phyloP scores from a whole-genome alignment of 2,329 filamentous ascomycete genomes.

The Graphilbum fragrans region DNA sequence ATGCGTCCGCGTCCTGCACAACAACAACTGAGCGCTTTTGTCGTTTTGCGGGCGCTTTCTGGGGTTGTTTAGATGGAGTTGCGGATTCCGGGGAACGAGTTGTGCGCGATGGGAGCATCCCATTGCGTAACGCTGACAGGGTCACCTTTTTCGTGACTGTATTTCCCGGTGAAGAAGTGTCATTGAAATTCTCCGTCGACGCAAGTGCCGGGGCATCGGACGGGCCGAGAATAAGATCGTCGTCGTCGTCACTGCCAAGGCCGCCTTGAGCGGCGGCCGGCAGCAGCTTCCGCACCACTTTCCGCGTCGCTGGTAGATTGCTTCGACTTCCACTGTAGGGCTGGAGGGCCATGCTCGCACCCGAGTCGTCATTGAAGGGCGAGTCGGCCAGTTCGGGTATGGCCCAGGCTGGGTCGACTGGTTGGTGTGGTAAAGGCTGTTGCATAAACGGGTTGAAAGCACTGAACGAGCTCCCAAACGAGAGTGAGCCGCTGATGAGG shows the following conservation, averaged over 20 bases:
- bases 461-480: not conserved
- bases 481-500: not conserved
- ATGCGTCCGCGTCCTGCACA: too few species aligned
- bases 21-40: too few species aligned
- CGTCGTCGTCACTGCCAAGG: conserved; percentile 9
- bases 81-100: not conserved
- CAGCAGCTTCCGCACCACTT: conserved; percentile 6
- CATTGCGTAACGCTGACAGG: not conserved
- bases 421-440: conserved; percentile 8
- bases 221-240: conserved; percentile 19
- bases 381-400: conserved; percentile 21
- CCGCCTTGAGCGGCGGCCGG: conserved; percentile 1
- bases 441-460: not conserved
- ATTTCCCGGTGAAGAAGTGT: not conserved
- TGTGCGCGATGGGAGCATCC: not conserved
- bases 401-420: conserved; percentile 25
- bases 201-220: not conserved
- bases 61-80: too few species aligned
- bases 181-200: not conserved
- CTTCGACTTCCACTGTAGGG: not conserved
- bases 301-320: not conserved
- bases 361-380: conserved; percentile 1
- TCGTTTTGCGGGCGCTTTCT: too few species aligned
- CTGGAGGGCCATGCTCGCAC: not conserved
- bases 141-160: not conserved